Evolutionary conservation across 2,329 filamentous ascomycete species (phyloP), one percentile per base, ranked within the genome.

Genomic region (Helicocarpus griseus): DNA sequence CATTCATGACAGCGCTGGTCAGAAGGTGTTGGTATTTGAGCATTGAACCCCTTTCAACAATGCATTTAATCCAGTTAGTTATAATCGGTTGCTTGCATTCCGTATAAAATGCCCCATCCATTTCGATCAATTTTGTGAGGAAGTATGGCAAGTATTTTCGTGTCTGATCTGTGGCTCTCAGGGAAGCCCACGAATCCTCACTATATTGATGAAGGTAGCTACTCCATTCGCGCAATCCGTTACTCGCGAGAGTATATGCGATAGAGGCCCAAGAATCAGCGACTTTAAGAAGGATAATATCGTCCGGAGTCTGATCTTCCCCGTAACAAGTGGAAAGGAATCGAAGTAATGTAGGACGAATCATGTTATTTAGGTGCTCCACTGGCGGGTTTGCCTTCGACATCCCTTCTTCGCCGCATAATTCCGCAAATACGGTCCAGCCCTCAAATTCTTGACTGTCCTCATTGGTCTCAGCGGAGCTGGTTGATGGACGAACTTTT

Each of bases 401-500:
- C n/a, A 50, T 17, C 38, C 38, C 64, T 6, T 65, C 57, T 39
- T 70, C 61, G 29, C 68, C 65, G 5, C 66, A 66, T 2, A 65
- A 60, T 36, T 77, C 74, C 52, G 78, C 74, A 47, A 82, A 68
- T 19, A 72, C 79, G 21, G 73, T 69, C 68, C 76, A 79, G 53
- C 81, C 79, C 28, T 80, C 80, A 58, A 81, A 83, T 44, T 83
- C 80, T 61, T 84, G 81, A 56, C 80, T 83, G 49, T 84, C 81
- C 49, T 83, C 80, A 50, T 72, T 77, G 4, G 58, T 58, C 24
- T 70, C 60, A 13, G 53, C 50, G n/a, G 62, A 49, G n/a, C 55
- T 29, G 19, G 46, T 50, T 48, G 66, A 56, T 22, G 58, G 21
- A 50, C 51, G 22, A 6, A 39, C 29, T 53, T 54, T 55, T 31